A percentile compares a stretch with the other conserved stretches of the same genome.
These are phyloP conservation scores for Serpula lacrymans DNA, from an alignment of 768 basidiomycete genomes.

Conservation along the genomic window DNA sequence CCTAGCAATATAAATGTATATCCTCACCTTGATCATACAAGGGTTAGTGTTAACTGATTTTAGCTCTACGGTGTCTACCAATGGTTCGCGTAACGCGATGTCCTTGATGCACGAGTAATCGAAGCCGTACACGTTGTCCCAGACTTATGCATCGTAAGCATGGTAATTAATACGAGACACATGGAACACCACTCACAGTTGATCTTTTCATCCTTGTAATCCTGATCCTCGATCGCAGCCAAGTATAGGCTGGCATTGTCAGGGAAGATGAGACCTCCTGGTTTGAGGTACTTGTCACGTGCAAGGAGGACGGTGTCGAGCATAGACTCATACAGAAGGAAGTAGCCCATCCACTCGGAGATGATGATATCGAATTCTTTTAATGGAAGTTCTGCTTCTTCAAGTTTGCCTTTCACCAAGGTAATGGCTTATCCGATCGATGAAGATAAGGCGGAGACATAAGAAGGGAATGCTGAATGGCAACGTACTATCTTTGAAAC, in stretches of 20 bases:
- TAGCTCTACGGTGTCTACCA: constrained; percentile 98
- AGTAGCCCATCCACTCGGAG: constrained; percentile 99
- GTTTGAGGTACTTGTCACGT: constrained; percentile 93
- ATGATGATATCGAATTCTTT: constrained; percentile 97
- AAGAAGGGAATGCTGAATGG: background rate
- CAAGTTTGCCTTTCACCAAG: constrained; percentile 96
- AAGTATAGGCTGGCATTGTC: constrained; percentile 90
- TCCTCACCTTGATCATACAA: constrained; percentile 77
- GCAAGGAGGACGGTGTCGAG: constrained; percentile 96
- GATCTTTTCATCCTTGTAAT: constrained; percentile 99
- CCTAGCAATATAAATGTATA: no score
- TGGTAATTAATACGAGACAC: background rate
- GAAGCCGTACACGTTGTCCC: constrained; percentile 99
- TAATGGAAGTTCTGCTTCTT: constrained; percentile 86
- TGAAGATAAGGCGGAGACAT: constrained; percentile 4
- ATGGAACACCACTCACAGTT: constrained; percentile 66
- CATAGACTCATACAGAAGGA: constrained; percentile 99
- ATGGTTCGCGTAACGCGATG: constrained; percentile 91
- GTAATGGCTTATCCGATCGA: constrained; percentile 65
- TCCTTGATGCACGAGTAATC: constrained; percentile 99
- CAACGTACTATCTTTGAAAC: constrained; percentile 87
- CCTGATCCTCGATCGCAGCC: constrained; percentile 98
- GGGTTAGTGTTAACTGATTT: constrained; percentile 95
- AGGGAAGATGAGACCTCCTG: constrained; percentile 91
- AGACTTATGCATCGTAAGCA: constrained; percentile 52